These are phyloP conservation scores for Nemania sp. DNA, from an alignment of 2,329 filamentous ascomycete genomes.

Conservation along the genomic window DNA sequence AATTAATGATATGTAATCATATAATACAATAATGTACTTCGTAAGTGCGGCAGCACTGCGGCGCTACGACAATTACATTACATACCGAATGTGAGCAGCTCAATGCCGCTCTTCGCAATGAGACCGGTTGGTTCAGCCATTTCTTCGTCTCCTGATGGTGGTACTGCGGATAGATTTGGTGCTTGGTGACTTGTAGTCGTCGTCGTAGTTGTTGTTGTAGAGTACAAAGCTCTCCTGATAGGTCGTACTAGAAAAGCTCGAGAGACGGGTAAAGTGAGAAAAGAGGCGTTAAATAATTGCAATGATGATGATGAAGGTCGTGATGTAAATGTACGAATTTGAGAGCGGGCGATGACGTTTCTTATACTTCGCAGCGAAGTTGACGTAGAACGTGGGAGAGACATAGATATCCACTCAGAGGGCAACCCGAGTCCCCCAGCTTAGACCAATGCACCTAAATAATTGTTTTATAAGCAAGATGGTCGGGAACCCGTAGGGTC, in stretches of 20 bases:
- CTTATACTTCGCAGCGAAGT: slow-evolving; percentile 31
- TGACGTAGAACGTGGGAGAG: slow-evolving; percentile 15
- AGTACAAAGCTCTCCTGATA: slow-evolving; percentile 18
- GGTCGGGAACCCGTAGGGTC: neutral
- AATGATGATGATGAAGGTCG: neutral
- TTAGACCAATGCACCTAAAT: slow-evolving; percentile 4
- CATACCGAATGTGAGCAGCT: slow-evolving; percentile 61
- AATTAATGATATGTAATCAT: no score
- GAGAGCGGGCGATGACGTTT: slow-evolving; percentile 18
- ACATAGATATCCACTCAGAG: slow-evolving; percentile 21
- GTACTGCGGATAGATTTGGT: neutral
- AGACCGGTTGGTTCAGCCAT: slow-evolving; percentile 56
- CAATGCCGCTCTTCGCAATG: slow-evolving; percentile 65
- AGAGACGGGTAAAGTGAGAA: neutral
- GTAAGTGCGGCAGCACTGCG: no score
- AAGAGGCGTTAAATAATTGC: neutral
- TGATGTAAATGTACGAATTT: slow-evolving; percentile 8
- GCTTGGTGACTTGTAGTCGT: neutral
- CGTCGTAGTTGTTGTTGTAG: slow-evolving; percentile 25
- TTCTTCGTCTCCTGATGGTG: slow-evolving; percentile 24
- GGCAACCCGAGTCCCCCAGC: slow-evolving; percentile 7
- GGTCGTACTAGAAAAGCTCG: neutral
- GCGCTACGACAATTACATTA: no score
- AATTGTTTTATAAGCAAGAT: slow-evolving; percentile 15
- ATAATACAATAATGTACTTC: no score